A percentile compares a stretch with the other conserved stretches of the same genome.
phyloP scores from a whole-genome alignment of 1,284 basidiomycete genomes.

The Trametes hirsuta region DNA sequence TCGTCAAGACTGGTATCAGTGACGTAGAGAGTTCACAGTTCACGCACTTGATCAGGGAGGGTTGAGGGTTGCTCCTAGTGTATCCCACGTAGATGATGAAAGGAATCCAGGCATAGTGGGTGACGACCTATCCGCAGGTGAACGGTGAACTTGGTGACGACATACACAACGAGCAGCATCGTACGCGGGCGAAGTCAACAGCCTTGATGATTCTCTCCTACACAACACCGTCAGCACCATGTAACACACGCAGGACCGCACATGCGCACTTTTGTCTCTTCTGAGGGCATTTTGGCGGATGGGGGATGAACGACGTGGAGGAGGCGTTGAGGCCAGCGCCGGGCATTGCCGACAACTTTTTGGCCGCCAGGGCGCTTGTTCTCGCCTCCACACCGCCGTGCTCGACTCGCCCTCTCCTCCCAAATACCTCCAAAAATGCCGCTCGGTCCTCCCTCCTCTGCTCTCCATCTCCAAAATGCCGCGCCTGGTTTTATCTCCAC shows the following conservation, averaged over 20 bases:
- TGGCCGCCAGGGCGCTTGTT: constrained; percentile 26
- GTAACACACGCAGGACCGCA: background rate
- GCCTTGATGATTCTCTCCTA: constrained; percentile 82
- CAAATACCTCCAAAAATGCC: constrained; percentile 53
- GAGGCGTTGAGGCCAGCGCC: constrained; percentile 28
- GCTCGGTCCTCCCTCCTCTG: constrained; percentile 67
- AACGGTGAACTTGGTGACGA: constrained; percentile 1
- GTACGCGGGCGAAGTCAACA: constrained; percentile 78
- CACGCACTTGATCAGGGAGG: constrained; percentile 90
- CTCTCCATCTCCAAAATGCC: constrained; percentile 61
- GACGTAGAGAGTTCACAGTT: constrained; percentile 34
- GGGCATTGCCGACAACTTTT: constrained; percentile 42
- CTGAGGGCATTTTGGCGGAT: constrained; percentile 70
- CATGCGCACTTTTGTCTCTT: constrained; percentile 77
- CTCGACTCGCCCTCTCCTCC: constrained; percentile 22
- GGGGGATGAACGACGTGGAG: constrained; percentile 31
- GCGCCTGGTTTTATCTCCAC: constrained; percentile 37
- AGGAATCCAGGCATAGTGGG: constrained; percentile 94
- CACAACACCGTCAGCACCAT: background rate
- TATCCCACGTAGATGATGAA: constrained; percentile 93
- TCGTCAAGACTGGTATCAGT: constrained; percentile 8
- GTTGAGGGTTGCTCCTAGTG: constrained; percentile 86
- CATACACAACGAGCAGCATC: constrained; percentile 34
- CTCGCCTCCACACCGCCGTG: constrained; percentile 15
- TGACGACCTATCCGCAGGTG: constrained; percentile 61